These are phyloP conservation scores for Zoysia japonica DNA, from an alignment of 176 grass and related monocot species.

Conservation along the genomic window DNA sequence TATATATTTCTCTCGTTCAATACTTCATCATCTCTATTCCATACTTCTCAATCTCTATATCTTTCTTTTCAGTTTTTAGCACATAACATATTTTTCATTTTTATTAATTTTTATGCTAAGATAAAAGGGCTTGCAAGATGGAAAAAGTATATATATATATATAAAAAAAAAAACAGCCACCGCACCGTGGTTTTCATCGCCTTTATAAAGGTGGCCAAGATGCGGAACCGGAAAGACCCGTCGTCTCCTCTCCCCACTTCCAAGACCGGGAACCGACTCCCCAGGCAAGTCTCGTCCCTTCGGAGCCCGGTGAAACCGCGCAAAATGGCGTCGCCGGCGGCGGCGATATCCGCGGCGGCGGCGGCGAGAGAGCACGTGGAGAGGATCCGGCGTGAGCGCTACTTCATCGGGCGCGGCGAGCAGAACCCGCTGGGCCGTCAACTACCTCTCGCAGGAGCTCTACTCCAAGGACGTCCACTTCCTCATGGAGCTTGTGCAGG, in stretches of 20 bases:
- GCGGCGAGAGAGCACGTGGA: conserved; percentile 58
- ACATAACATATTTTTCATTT: too few species aligned
- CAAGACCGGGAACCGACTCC: neutral
- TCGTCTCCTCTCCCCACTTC: neutral
- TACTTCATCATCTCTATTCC: too few species aligned
- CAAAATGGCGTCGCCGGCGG: conserved; percentile 20
- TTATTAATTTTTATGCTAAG: too few species aligned
- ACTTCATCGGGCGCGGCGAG: conserved; percentile 64
- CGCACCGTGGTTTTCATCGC: neutral
- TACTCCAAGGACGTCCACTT: conserved; percentile 92
- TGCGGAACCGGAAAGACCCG: neutral
- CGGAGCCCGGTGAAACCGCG: neutral
- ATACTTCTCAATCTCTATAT: too few species aligned
- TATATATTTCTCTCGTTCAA: too few species aligned
- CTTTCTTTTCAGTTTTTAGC: too few species aligned
- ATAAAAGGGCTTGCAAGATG: too few species aligned
- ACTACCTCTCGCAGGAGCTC: conserved; percentile 63
- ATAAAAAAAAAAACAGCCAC: neutral
- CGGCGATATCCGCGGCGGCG: neutral
- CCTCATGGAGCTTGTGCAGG: conserved; percentile 90
- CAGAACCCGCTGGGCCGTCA: conserved; percentile 66
- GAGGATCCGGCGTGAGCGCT: conserved; percentile 53
- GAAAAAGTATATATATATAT: neutral
- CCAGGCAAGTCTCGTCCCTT: neutral
- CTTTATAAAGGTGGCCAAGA: neutral